A percentile compares a stretch with the other conserved stretches of the same genome.
Conservation (phyloP, 2,329 filamentous ascomycete genomes). For the Cladosporium oxysporum region DNA sequence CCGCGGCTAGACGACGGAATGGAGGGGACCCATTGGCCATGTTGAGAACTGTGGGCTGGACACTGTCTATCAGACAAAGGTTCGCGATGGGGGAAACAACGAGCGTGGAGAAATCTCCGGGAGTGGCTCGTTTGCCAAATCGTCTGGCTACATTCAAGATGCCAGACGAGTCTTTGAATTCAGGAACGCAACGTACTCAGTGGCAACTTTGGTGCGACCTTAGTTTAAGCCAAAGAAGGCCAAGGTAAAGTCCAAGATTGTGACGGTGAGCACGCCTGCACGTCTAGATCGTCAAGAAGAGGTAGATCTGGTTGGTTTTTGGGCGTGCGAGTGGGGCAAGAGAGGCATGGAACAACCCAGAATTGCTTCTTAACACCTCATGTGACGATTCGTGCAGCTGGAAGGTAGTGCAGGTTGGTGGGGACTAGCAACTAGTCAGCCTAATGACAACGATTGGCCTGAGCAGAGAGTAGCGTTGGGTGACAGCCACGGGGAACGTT, state of each 20-base stretch:
- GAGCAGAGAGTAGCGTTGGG: conserved; percentile 8
- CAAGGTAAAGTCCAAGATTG: not conserved
- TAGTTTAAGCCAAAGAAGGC: no score
- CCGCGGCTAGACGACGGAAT: not conserved
- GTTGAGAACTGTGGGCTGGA: not conserved
- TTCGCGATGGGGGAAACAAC: not conserved
- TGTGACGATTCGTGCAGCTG: not conserved
- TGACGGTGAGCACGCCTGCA: not conserved
- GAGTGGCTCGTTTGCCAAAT: not conserved
- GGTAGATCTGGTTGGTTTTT: not conserved
- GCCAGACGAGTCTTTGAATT: not conserved
- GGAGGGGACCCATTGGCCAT: conserved; percentile 1
- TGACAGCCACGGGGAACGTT: not conserved
- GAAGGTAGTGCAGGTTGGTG: not conserved
- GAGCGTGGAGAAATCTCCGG: conserved; percentile 2
- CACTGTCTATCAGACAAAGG: not conserved
- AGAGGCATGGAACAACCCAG: not conserved
- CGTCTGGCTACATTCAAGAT: not conserved
- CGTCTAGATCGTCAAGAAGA: not conserved
- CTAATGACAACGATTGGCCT: conserved; percentile 4
- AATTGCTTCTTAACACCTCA: not conserved
- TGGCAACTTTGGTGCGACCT: not conserved
- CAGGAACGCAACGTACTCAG: not conserved
- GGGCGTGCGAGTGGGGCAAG: not conserved
- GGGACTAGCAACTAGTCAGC: conserved; percentile 1